These are phyloP conservation scores for Nannochloris sp. DNA, from an alignment of 139 green algal genomes.

Conservation along the genomic window DNA sequence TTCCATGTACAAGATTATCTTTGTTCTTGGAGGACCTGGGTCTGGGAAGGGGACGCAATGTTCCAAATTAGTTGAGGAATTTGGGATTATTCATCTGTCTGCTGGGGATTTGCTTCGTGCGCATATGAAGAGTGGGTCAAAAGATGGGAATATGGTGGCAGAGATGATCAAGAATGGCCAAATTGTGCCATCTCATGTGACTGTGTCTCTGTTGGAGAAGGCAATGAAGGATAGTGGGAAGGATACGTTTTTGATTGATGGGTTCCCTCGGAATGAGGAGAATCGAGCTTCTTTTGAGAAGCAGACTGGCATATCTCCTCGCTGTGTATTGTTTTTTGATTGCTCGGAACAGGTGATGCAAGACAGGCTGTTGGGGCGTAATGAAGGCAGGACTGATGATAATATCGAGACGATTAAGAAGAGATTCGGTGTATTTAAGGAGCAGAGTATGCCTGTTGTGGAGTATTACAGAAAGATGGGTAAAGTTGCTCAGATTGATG, in stretches of 20 bases:
- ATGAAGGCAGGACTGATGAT: conserved; percentile 87
- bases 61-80: conserved; percentile 69
- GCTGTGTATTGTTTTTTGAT: conserved; percentile 90
- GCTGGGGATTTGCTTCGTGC: conserved; percentile 87
- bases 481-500: conserved; percentile 56
- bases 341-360: conserved; percentile 85
- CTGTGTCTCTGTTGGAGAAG: conserved; percentile 71
- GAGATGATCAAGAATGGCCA: conserved; percentile 91
- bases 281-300: conserved; percentile 78
- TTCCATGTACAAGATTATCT: conserved; percentile 36
- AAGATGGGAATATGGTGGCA: conserved; percentile 79
- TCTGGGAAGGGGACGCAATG: conserved; percentile 81
- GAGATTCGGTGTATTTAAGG: conserved; percentile 84
- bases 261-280: conserved; percentile 88
- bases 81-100: conserved; percentile 73
- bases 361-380: conserved; percentile 75
- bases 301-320: conserved; percentile 63
- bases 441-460: conserved; percentile 74
- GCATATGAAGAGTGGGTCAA: conserved; percentile 78
- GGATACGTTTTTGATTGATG: conserved; percentile 82
- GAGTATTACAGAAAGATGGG: conserved; percentile 59
- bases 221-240: conserved; percentile 70
- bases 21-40: conserved; percentile 70
- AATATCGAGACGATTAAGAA: conserved; percentile 95
- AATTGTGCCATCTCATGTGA: conserved; percentile 66